Evolutionary conservation across 768 basidiomycete species (phyloP), one percentile per base, ranked within the genome.

Genomic region (Plicaturopsis crispa): DNA sequence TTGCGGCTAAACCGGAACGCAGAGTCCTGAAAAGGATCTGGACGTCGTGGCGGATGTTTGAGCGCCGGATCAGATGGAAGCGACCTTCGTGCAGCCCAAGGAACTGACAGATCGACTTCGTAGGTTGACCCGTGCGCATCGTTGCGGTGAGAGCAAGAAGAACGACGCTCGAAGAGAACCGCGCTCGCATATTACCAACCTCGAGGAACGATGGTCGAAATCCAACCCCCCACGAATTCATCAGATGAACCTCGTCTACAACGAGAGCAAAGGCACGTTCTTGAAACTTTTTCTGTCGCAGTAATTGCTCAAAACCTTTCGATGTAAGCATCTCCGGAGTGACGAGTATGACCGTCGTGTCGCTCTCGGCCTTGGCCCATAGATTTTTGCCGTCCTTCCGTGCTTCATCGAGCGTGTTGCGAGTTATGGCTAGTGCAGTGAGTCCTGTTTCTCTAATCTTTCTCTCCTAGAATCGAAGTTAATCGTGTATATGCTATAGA

Each of bases 201-300:
- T 59, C 51, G 11, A 13, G 19, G 34, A 53, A 59, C 17, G 49
- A 41, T 4, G 44, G 34, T 1, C 52, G 48, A 28, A 59, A 57
- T 6, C 35, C 16, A 14, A 36, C 41, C 6, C 57, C 57, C 56
- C 54, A 57, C 12, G 35, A 30, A 22, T 39, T 6, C 6, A 57
- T 38, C 1, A 59, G 44, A 35, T 57, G 59, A 16, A 50, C 34
- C 36, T 59, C 54, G 34, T 61, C 56, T 13, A 61, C 44, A 2
- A 47, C 54, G 30, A 54, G 43, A 8, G 40, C 46, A 24, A 43
- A 49, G 13, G 60, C 34, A 3, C 50, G 48, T 5, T 35, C 38
- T n/a, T 30, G 34, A 36, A 57, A 59, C 1, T 12, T 17, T 24
- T 43, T 35, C 23, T 38, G 30, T 5, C 38, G 39, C 12, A 56